Base-by-base conservation (phyloP, 23 red algal species). In the Pyropia yezoensis region DNA sequence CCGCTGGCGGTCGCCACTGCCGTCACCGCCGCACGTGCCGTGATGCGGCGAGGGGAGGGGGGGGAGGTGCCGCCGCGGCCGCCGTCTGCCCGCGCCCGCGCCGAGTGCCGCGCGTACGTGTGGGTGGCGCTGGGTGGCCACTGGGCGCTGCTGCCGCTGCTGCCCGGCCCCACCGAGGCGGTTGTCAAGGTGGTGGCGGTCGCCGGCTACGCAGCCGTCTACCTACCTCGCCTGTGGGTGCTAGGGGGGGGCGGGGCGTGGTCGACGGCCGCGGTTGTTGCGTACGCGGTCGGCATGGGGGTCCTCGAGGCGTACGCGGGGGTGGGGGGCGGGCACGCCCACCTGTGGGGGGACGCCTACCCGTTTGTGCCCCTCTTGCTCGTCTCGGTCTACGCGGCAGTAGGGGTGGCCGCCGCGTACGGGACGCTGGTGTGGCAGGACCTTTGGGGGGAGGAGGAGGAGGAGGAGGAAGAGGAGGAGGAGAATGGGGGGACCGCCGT, bases 331-430 rank as follows among this genome's bases (percentile, higher is more conserved):
- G 50, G 56, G 57, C 57, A 61, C 29, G 12, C 57, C 24, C 24
- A 9, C 24, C 6, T 61, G 53, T 49, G 18, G 57, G 49, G 57
- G 2, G 39, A 8, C 14, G 70, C 49, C 3, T 26, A 22, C 15
- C 57, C 56, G 47, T 75, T 75, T 26, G 26, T 55, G 70, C 70
- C 70, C 7, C 70, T 62, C 52, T 12, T 63, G 56, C 54, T 75
- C 52, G 19, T 24, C 3, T 75, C 70, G 3, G 21, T 21, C 7
- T 75, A 75, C 59, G 14, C 28, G n/a, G 70, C 70, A 4, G 39
- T 75, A 14, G 70, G 39, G n/a, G 59, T 75, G 16, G 47, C 57
- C 5, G 54, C 20, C 55, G 54, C 70, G 4, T 75, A n/a, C 14
- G 56, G 45, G n/a, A 24, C 39, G 39, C 39, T 47, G 39, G 39